A percentile compares a stretch with the other conserved stretches of the same genome.
Evolutionary conservation across 441 rosid species (phyloP).

Genomic region (Melastoma candidum): DNA sequence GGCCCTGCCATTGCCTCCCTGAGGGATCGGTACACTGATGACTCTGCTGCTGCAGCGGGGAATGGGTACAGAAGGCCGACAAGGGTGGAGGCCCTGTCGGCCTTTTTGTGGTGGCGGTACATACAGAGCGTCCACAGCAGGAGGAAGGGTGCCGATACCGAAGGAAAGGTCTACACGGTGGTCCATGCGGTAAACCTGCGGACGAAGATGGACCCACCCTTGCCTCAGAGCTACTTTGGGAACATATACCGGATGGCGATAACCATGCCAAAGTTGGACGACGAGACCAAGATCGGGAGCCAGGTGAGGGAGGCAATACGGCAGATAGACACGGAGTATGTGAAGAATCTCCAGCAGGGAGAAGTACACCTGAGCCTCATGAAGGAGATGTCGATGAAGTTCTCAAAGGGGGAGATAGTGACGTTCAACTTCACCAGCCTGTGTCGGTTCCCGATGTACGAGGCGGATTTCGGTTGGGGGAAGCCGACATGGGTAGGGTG

Average conservation of each 20-base stretch:
- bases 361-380: constrained; percentile 7
- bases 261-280: background rate
- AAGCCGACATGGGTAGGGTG: constrained; percentile 11
- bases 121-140: constrained; percentile 13
- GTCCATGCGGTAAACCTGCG: constrained; percentile 17
- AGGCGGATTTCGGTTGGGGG: constrained; percentile 14
- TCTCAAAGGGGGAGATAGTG: constrained; percentile 9
- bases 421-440: constrained; percentile 18
- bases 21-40: background rate
- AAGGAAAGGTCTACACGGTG: constrained; percentile 8
- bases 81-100: constrained; percentile 14
- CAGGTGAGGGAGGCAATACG: constrained; percentile 5
- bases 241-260: constrained; percentile 12
- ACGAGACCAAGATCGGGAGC: constrained; percentile 5
- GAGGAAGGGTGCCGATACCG: background rate
- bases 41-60: background rate
- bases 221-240: constrained; percentile 13
- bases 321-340: constrained; percentile 2
- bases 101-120: constrained; percentile 16
- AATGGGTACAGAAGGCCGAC: constrained; percentile 6
- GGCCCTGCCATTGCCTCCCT: background rate
- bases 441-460: constrained; percentile 12
- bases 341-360: constrained; percentile 10
- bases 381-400: constrained; percentile 1
- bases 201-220: constrained; percentile 14